Conservation (phyloP, 768 basidiomycete genomes). For the Tricholoma sp. region DNA sequence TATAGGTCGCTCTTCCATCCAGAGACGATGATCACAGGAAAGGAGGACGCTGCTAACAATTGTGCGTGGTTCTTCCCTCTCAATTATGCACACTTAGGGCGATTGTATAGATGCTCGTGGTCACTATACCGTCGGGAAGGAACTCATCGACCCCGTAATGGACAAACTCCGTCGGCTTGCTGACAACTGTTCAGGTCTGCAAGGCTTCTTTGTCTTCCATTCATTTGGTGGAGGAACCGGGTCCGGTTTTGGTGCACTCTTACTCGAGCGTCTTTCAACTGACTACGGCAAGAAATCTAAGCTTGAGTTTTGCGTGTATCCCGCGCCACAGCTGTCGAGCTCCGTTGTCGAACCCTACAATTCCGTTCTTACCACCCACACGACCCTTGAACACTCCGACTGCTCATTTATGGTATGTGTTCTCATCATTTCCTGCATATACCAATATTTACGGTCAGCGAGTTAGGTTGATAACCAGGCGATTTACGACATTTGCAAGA, state of each 20-base stretch:
- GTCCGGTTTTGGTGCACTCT: constrained; percentile 96
- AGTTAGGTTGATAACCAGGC: constrained; percentile 96
- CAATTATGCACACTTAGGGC: neutral
- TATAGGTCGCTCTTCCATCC: constrained; percentile 99
- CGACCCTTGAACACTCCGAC: constrained; percentile 99
- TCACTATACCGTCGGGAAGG: constrained; percentile 98
- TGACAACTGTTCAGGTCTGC: constrained; percentile 96
- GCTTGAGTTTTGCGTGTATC: constrained; percentile 97
- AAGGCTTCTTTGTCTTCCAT: constrained; percentile 99
- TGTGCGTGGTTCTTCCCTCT: constrained; percentile 44
- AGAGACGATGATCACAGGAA: constrained; percentile 96
- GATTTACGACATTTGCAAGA: constrained; percentile 99
- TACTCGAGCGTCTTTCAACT: constrained; percentile 93
- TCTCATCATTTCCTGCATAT: constrained; percentile 4
- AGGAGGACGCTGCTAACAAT: constrained; percentile 99
- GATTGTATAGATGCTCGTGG: constrained; percentile 81
- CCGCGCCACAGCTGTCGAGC: constrained; percentile 89
- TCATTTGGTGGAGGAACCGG: constrained; percentile 99
- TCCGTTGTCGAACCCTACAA: constrained; percentile 99
- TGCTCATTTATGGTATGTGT: constrained; percentile 93
- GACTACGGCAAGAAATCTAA: constrained; percentile 99
- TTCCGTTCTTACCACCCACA: constrained; percentile 95
- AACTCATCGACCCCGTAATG: constrained; percentile 94
- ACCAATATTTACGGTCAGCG: constrained; percentile 1
- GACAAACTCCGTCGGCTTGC: constrained; percentile 95